A percentile compares a stretch with the other conserved stretches of the same genome.
Conservation (phyloP, 1,139 yeast genomes). For the Lodderomyces parapsilosis region DNA sequence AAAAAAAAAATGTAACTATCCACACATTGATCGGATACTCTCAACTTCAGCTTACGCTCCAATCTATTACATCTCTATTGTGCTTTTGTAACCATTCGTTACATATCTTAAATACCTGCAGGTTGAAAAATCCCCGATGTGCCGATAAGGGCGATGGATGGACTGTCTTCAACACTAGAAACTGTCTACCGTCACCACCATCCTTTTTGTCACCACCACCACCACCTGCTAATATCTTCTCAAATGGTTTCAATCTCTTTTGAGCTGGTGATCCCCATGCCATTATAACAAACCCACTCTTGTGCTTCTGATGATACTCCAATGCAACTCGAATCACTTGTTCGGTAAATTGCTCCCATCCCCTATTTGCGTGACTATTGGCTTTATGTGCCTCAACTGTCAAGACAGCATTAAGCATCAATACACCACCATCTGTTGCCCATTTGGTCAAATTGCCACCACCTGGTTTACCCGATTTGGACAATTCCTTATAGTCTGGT, state of each 20-base stretch:
- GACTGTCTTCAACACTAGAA: conserved; percentile 65
- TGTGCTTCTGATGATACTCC: conserved; percentile 28
- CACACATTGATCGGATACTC: too few species aligned
- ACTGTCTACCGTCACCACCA: conserved; percentile 19
- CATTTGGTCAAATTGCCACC: conserved; percentile 77
- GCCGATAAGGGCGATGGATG: conserved; percentile 98
- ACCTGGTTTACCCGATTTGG: conserved; percentile 30
- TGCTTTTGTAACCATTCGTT: conserved; percentile 67
- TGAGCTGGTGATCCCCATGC: conserved; percentile 98
- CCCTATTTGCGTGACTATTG: conserved; percentile 84
- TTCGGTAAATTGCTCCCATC: conserved; percentile 93
- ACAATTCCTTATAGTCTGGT: conserved; percentile 44
- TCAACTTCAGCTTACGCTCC: conserved; percentile 49
- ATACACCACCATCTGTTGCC: conserved; percentile 80
- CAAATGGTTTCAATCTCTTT: conserved; percentile 53
- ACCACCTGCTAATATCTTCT: conserved; percentile 24
- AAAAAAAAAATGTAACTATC: neutral
- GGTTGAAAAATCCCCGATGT: conserved; percentile 74
- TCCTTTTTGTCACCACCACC: neutral
- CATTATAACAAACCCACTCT: conserved; percentile 66
- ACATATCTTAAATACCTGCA: conserved; percentile 66
- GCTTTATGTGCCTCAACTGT: conserved; percentile 95
- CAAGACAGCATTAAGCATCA: conserved; percentile 81
- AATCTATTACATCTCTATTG: conserved; percentile 56
- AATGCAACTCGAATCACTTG: conserved; percentile 55